A percentile compares a stretch with the other conserved stretches of the same genome.
These are phyloP conservation scores for Chaetomium olivaceum DNA, from an alignment of 2,329 filamentous ascomycete species.

Conservation along the genomic window DNA sequence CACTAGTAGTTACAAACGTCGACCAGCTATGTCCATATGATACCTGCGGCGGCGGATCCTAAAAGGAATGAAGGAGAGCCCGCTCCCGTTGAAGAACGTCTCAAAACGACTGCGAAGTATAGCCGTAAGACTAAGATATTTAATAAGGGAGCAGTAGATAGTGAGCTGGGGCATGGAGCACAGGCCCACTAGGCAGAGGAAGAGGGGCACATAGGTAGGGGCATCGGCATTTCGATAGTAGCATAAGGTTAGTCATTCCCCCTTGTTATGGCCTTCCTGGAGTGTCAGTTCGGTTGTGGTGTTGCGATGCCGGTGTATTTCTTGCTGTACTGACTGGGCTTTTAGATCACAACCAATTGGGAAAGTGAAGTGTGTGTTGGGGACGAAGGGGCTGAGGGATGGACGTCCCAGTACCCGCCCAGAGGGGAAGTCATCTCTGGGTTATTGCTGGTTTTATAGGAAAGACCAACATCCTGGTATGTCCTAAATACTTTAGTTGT, in stretches of 20 bases:
- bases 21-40: too few species aligned
- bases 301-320: background rate
- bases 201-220: background rate
- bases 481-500: background rate
- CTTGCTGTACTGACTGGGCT: background rate
- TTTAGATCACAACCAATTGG: slow-evolving; percentile 7
- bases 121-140: too few species aligned
- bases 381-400: background rate
- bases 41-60: too few species aligned
- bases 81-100: too few species aligned
- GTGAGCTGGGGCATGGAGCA: too few species aligned
- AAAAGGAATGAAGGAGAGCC: too few species aligned
- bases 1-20: too few species aligned
- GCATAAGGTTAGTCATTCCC: background rate
- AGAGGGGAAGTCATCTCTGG: background rate
- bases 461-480: background rate
- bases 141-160: too few species aligned
- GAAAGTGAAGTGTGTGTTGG: background rate
- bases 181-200: too few species aligned
- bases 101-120: too few species aligned
- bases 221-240: too few species aligned
- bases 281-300: background rate
- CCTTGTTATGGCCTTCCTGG: background rate
- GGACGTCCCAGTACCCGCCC: background rate
- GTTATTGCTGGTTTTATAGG: background rate